Conservation (phyloP, 2,329 filamentous ascomycete species). For the Lanzia echinophila region DNA sequence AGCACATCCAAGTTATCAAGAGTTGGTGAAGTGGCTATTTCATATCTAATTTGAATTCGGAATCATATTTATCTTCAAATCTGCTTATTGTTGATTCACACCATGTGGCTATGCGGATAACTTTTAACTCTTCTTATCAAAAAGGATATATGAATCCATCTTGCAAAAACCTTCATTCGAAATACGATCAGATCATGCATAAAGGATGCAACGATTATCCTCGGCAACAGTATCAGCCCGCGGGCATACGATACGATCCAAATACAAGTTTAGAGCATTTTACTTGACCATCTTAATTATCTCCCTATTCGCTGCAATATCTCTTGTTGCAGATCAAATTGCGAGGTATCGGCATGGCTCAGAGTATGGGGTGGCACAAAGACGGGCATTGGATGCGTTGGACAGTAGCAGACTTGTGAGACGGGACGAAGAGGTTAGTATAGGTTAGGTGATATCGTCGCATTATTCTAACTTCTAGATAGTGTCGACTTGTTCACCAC, state of each 20-base stretch:
- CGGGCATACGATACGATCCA: slow-evolving; percentile 12
- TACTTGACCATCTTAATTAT: slow-evolving; percentile 29
- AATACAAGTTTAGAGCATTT: slow-evolving; percentile 29
- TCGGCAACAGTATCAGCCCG: slow-evolving; percentile 16
- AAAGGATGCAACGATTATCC: slow-evolving; percentile 20
- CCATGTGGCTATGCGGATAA: neutral
- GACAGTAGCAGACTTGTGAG: slow-evolving; percentile 23
- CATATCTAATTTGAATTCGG: no score
- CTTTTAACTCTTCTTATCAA: neutral
- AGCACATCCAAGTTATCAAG: no score
- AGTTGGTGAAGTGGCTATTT: no score
- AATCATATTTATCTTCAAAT: no score
- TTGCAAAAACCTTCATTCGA: neutral
- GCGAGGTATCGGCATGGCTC: slow-evolving; percentile 25
- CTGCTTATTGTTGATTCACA: neutral
- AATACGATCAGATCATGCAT: slow-evolving; percentile 19
- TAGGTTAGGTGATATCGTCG: neutral
- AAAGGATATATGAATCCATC: neutral
- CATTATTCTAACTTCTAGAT: neutral
- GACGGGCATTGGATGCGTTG: slow-evolving; percentile 21
- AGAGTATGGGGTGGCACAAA: slow-evolving; percentile 24
- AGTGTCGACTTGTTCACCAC: slow-evolving; percentile 75
- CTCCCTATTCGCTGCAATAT: slow-evolving; percentile 25
- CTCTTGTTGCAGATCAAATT: slow-evolving; percentile 26
- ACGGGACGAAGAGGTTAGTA: slow-evolving; percentile 29